Conservation (phyloP, 768 basidiomycete species). For the Coprinellus micaceus region DNA sequence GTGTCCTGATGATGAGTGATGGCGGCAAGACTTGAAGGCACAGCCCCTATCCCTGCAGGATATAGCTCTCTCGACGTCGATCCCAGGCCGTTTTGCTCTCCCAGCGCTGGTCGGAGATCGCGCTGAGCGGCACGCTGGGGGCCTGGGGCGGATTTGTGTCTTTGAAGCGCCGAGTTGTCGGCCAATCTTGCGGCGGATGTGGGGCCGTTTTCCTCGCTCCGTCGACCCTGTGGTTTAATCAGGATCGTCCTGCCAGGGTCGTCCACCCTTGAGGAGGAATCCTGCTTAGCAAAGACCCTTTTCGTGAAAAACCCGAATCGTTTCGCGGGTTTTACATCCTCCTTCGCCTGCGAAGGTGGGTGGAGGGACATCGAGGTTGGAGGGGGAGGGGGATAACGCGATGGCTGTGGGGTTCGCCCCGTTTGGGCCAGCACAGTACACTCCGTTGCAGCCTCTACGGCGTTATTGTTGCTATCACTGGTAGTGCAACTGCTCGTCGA, state of each 20-base stretch:
- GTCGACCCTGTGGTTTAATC: background rate
- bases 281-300: background rate
- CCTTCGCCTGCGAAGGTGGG: slow-evolving; percentile 2
- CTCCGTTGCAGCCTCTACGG: slow-evolving; percentile 5
- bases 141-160: slow-evolving; percentile 3
- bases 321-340: slow-evolving; percentile 11
- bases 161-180: background rate
- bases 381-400: background rate
- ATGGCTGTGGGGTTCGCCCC: background rate
- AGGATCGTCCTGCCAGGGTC: background rate
- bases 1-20: slow-evolving; percentile 3
- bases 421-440: background rate
- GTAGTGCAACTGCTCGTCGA: slow-evolving; percentile 15
- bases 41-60: background rate
- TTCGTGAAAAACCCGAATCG: slow-evolving; percentile 12
- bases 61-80: background rate
- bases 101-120: background rate
- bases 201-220: background rate
- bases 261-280: background rate
- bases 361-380: slow-evolving; percentile 1
- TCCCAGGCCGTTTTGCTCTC: background rate
- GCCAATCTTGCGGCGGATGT: background rate
- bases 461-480: slow-evolving; percentile 8
- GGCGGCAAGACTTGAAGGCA: background rate
- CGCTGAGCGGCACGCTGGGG: background rate